These are phyloP conservation scores for Ascoidea rubescens DNA, from an alignment of 805 yeast genomes.

Conservation along the genomic window DNA sequence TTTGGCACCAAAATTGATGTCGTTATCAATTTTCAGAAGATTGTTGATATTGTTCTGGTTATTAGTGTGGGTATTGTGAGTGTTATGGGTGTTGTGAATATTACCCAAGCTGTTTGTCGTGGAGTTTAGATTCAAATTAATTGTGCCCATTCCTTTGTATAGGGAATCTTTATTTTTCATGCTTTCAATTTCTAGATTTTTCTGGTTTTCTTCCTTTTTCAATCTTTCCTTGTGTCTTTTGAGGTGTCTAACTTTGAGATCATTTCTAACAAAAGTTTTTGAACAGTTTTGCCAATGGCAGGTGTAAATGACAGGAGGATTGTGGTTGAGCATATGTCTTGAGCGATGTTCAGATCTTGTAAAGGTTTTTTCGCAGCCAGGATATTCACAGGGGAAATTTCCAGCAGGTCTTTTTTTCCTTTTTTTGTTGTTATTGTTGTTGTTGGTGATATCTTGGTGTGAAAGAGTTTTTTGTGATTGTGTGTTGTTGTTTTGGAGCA, in stretches of 20 bases:
- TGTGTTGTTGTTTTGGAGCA: not conserved
- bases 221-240: slow-evolving; percentile 25
- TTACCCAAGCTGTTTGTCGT: not conserved
- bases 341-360: slow-evolving; percentile 51
- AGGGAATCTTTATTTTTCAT: slow-evolving; percentile 1
- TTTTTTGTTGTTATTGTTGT: slow-evolving; percentile 8
- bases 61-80: not conserved
- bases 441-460: not conserved
- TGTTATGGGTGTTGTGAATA: not conserved
- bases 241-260: slow-evolving; percentile 33
- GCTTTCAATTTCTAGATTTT: slow-evolving; percentile 12
- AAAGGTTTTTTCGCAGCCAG: slow-evolving; percentile 41
- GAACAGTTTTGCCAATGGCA: slow-evolving; percentile 37
- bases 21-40: not conserved
- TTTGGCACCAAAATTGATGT: not conserved
- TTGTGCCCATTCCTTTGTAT: slow-evolving; percentile 9
- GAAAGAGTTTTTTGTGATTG: not conserved
- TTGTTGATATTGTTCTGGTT: not conserved
- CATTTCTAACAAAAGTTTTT: slow-evolving; percentile 51
- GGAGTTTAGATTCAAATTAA: slow-evolving; percentile 1
- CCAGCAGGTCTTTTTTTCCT: slow-evolving; percentile 18
- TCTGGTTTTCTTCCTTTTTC: slow-evolving; percentile 14
- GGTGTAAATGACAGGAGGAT: slow-evolving; percentile 36
- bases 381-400: slow-evolving; percentile 26
- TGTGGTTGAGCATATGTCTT: slow-evolving; percentile 50